Percentiles rank a stretch among this genome's conserved stretches.
These are phyloP conservation scores for Alternaria sp. DNA, from an alignment of 2,329 filamentous ascomycete species.

Conservation along the genomic window DNA sequence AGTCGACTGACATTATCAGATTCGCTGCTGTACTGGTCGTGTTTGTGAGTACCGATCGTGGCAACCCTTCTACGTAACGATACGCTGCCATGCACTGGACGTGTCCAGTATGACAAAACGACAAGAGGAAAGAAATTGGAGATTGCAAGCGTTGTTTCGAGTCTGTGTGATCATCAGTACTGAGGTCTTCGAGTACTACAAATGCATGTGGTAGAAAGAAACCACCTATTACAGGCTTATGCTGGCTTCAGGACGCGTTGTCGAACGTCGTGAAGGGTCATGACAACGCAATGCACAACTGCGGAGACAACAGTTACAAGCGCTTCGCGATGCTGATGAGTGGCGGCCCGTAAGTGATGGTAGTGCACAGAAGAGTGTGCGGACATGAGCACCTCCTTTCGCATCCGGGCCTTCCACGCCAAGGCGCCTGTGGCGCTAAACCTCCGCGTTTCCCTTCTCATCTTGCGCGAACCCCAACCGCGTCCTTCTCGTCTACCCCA, in stretches of 20 bases:
- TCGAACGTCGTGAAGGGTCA: neutral
- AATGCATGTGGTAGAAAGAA: neutral
- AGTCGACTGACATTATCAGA: neutral
- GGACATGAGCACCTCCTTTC: neutral
- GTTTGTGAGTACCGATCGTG: constrained; percentile 5
- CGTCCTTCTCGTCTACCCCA: neutral
- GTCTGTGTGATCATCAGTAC: neutral
- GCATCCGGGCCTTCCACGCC: constrained; percentile 11
- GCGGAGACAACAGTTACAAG: neutral
- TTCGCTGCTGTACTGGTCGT: constrained; percentile 14
- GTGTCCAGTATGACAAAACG: neutral
- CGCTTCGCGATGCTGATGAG: neutral
- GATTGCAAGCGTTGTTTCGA: neutral
- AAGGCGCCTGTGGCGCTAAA: constrained; percentile 8
- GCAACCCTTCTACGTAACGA: neutral
- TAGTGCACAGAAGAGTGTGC: neutral
- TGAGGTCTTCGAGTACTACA: neutral
- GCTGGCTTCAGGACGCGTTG: neutral
- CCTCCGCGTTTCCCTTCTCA: neutral
- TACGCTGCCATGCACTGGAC: neutral
- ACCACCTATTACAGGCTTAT: neutral
- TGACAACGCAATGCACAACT: neutral
- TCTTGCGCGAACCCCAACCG: constrained; percentile 1
- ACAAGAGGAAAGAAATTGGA: neutral
- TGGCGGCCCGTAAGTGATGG: neutral